phyloP scores from a whole-genome alignment of 2,329 filamentous ascomycete genomes.

The Colletotrichum tamarilloi region DNA sequence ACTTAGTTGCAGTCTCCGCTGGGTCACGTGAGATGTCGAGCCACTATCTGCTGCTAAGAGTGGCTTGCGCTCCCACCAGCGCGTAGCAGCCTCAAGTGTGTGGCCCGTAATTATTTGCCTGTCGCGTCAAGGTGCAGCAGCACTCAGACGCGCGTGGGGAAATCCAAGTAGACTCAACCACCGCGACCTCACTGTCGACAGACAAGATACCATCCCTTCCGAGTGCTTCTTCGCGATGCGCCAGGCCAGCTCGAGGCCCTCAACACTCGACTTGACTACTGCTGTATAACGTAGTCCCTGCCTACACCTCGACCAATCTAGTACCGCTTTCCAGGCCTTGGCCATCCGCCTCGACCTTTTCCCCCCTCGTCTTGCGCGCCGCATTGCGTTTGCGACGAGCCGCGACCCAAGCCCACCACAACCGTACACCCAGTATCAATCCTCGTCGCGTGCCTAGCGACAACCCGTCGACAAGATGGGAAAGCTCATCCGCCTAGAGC shows the following conservation, averaged over 20 bases:
- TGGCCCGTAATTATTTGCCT: conserved; percentile 13
- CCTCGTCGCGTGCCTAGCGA: conserved; percentile 20
- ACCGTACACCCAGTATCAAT: neutral
- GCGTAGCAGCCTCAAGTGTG: neutral
- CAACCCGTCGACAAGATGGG: conserved; percentile 74
- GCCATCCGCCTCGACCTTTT: neutral
- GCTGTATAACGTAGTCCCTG: neutral
- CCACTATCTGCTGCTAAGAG: neutral
- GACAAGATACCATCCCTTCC: conserved; percentile 13
- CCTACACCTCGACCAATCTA: neutral
- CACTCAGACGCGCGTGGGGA: conserved; percentile 31
- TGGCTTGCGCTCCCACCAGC: conserved; percentile 1
- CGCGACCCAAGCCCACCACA: neutral
- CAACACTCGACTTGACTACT: neutral
- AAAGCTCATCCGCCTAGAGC: conserved; percentile 93
- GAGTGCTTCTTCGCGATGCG: conserved; percentile 27
- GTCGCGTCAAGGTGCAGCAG: conserved; percentile 25
- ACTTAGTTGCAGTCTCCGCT: neutral
- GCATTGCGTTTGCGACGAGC: conserved; percentile 14
- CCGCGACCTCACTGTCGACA: conserved; percentile 7
- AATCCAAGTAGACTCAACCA: neutral
- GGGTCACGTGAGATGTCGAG: neutral
- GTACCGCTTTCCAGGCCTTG: neutral
- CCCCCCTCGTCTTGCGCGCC: conserved; percentile 3
- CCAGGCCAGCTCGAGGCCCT: conserved; percentile 14